Base-by-base conservation (phyloP, 805 yeast species). In the Starmerella asiatica region DNA sequence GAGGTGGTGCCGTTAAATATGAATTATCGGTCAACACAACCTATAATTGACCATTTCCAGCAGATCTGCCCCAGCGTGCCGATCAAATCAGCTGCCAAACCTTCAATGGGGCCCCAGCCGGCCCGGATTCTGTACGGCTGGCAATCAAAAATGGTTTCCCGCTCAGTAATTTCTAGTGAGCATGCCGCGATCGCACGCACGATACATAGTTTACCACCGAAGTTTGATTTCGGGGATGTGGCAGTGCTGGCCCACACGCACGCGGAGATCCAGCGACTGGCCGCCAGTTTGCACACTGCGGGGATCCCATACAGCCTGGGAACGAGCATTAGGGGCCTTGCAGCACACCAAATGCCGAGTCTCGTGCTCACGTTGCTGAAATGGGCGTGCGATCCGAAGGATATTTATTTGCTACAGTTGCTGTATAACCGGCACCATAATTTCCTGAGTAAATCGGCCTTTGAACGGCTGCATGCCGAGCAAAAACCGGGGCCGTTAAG, bases 21-120 rank as follows among this genome's bases (percentile, higher is more conserved):
- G 24, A 48, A 47, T 38, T 46, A 46, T 37, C 40, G 52, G 5
- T 48, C 52, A 12, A 33, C 45, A 1, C 45, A 33, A 20, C 36
- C 37, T 24, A 44, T 48, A 18, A 28, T 39, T 19, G 35, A 30
- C 8, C 28, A 40, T 15, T 26, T 40, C 31, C 35, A 40, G 17
- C 28, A 27, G 11, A 36, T 47, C 15, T n/a, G 40, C 3, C 34
- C 44, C 16, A 18, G 8, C 16, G 26, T 23, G 7, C 26, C 26
- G 7, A 23, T 23, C 26, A 11, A 7, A 7, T 23, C 26, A 7
- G 26, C 26, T 7, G 26, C 9, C 9, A 7, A 23, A 23, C 26
- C 7, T 23, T 7, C 11, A 23, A 11, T 7, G 26, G 26, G 26
- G 11, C 26, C 26, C 26, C 26, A 7, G 11, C 26, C 26, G 7